phyloP scores from a whole-genome alignment of 2,329 filamentous ascomycete genomes.

The Lachnellula willkommii region DNA sequence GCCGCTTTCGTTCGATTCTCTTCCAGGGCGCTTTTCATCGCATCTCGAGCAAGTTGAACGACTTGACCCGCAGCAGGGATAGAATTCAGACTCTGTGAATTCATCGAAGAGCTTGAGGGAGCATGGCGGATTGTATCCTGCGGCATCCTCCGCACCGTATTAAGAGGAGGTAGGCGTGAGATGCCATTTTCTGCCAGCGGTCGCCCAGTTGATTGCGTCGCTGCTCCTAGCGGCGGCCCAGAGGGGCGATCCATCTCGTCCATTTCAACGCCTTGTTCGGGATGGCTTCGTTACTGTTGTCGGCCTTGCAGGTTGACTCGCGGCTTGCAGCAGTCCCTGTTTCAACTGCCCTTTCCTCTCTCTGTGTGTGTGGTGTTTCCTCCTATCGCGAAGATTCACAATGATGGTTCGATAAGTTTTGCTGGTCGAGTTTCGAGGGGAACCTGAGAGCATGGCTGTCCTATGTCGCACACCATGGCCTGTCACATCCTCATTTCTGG shows the following conservation, averaged over 20 bases:
- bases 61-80: constrained; percentile 56
- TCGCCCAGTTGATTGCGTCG: constrained; percentile 34
- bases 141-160: constrained; percentile 33
- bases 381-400: constrained; percentile 7
- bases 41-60: constrained; percentile 58
- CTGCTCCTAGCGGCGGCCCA: constrained; percentile 31
- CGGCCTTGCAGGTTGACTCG: constrained; percentile 10
- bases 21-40: constrained; percentile 61
- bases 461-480: constrained; percentile 5
- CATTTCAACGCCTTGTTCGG: constrained; percentile 22
- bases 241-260: constrained; percentile 29
- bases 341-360: constrained; percentile 13
- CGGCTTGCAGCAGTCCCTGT: constrained; percentile 18
- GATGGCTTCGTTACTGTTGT: constrained; percentile 10
- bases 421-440: not conserved
- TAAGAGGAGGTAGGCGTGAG: constrained; percentile 33
- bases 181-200: constrained; percentile 36
- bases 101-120: constrained; percentile 39
- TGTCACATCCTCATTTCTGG: not conserved
- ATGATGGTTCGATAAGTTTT: not conserved
- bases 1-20: constrained; percentile 60
- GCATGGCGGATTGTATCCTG: constrained; percentile 45
- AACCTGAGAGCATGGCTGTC: constrained; percentile 2
- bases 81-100: constrained; percentile 39
- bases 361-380: no score